Conservation (phyloP, 2,329 filamentous ascomycete genomes). For the Aspergillus quadricinctus region DNA sequence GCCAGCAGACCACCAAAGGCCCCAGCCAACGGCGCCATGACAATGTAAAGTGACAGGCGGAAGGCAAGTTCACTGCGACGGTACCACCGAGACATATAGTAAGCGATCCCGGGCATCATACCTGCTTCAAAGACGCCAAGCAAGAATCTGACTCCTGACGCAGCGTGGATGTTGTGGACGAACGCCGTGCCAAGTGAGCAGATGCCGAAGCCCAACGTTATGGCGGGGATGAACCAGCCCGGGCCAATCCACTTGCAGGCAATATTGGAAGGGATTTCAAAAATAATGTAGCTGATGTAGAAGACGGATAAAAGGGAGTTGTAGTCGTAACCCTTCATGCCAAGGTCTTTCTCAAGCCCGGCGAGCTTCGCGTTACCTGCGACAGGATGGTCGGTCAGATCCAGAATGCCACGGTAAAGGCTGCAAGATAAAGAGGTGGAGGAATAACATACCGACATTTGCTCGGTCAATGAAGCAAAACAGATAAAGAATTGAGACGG, state of each 20-base stretch:
- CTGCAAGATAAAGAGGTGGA: background rate
- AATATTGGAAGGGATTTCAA: conserved; percentile 66
- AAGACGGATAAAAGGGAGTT: conserved; percentile 65
- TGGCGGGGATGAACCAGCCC: conserved; percentile 64
- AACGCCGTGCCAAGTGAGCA: conserved; percentile 63
- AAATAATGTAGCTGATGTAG: conserved; percentile 69
- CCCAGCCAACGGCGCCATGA: conserved; percentile 66
- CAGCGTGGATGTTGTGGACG: conserved; percentile 50
- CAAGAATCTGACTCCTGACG: conserved; percentile 62
- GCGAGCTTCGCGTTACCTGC: conserved; percentile 65
- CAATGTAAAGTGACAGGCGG: conserved; percentile 63
- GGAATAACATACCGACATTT: conserved; percentile 55
- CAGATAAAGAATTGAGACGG: conserved; percentile 62
- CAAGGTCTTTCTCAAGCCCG: conserved; percentile 60
- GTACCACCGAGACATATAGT: conserved; percentile 70
- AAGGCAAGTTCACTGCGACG: conserved; percentile 64
- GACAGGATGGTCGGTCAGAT: background rate
- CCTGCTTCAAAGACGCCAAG: conserved; percentile 68
- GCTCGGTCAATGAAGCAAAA: conserved; percentile 74
- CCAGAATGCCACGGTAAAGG: background rate
- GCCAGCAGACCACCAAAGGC: conserved; percentile 67
- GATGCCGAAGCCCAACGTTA: conserved; percentile 60
- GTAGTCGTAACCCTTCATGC: conserved; percentile 61
- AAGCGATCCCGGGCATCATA: conserved; percentile 69
- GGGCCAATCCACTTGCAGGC: conserved; percentile 67